Base-by-base conservation (phyloP, 2,329 filamentous ascomycete species). In the Arachnopeziza araneosa region DNA sequence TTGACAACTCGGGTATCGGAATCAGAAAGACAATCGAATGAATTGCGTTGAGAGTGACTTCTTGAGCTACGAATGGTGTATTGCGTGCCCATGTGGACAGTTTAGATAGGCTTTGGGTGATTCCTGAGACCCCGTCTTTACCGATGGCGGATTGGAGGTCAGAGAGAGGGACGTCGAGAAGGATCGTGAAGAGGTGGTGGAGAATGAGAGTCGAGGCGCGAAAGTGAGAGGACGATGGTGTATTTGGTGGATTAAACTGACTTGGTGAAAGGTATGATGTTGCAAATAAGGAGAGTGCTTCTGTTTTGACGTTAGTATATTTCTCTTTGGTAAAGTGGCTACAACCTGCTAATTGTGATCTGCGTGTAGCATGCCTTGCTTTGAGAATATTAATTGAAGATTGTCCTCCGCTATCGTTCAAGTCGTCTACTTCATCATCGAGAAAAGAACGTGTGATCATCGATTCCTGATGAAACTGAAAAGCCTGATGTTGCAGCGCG, bases 61-160 rank as follows among this genome's bases (percentile, higher is more conserved):
- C 56, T 30, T 67, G 62, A 9, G 64, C 65, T 24, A 58, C 52
- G 2, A 50, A 48, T 1, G 63, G 60, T 52, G 59, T 54, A 10
- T 52, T 24, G 12, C 50, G 36, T 14, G 61, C 64, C 65, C 65
- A 67, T 12, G 50, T 24, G 24, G 55, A 62, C 1, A 68, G 60
- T n/a, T 58, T 65, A 14, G 56, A 10, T 9, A 69, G 57, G 10
- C 66, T 63, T 14, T 54, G 58, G 0, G 52, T 26, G 10, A 67
- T 63, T 3, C 66, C 64, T 2, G 53, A 22, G 9, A 52, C 50
- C 2, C 66, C 67, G 10, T 60, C 58, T 54, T 63, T 69, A 17
- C 66, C 66, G 19, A 67, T 61, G 24, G 66, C 57, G 55, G 61
- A 58, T 61, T 66, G 60, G n/a, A 68, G 57, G 54, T 66, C 63